Evolutionary conservation across 164 flowering plant genomes (phyloP).

Genomic region (Aristolochia californica): DNA sequence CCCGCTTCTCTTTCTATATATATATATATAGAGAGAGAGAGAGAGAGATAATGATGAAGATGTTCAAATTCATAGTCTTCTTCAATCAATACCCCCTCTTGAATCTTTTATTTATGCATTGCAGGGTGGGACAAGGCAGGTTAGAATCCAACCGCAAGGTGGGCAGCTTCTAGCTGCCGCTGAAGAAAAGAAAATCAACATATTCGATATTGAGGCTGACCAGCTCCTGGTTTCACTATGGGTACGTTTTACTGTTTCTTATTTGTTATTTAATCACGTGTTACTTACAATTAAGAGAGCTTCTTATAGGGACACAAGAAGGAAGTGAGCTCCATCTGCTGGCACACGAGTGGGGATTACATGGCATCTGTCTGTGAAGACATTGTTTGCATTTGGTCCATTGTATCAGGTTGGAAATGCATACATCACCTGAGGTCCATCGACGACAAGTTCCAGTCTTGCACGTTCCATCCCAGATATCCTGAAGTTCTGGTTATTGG

Average conservation of each 20-base stretch:
- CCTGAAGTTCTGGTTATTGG: slow-evolving; percentile 57
- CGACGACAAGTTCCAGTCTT: slow-evolving; percentile 63
- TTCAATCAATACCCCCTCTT: neutral
- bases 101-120: neutral
- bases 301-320: slow-evolving; percentile 51
- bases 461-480: slow-evolving; percentile 62
- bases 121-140: slow-evolving; percentile 64
- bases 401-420: slow-evolving; percentile 50
- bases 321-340: slow-evolving; percentile 51
- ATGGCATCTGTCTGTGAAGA: slow-evolving; percentile 79
- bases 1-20: too few species aligned
- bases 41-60: neutral
- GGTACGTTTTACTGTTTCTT: slow-evolving; percentile 18
- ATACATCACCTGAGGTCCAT: slow-evolving; percentile 50
- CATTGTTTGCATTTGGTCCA: slow-evolving; percentile 49
- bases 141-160: slow-evolving; percentile 61
- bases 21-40: too few species aligned
- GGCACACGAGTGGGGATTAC: slow-evolving; percentile 56
- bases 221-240: slow-evolving; percentile 36
- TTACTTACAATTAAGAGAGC: neutral
- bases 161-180: slow-evolving; percentile 68
- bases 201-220: slow-evolving; percentile 54
- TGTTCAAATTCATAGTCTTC: neutral
- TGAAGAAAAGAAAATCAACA: slow-evolving; percentile 50
- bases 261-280: neutral